These are phyloP conservation scores for Psilocybe cubensis DNA, from an alignment of 768 basidiomycete species.

Conservation along the genomic window DNA sequence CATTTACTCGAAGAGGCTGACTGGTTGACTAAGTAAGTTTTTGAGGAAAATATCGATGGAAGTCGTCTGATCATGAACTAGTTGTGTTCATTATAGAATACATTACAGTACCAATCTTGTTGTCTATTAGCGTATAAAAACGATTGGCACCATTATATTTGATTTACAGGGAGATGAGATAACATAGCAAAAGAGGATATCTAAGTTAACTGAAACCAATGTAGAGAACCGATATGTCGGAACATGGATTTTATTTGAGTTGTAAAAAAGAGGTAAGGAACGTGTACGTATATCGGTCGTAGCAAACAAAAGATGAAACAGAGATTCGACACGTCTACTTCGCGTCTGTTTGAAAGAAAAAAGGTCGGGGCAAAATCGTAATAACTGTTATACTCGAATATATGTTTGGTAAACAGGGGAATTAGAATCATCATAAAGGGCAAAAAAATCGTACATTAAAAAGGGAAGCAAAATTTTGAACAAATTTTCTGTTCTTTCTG, in stretches of 20 bases:
- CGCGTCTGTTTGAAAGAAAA: slow-evolving; percentile 14
- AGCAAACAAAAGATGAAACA: not conserved
- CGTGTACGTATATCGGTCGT: slow-evolving; percentile 18
- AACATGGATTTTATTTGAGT: not conserved
- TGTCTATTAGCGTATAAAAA: no score
- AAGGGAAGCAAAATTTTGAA: not conserved
- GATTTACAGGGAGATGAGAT: no score
- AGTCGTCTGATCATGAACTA: no score
- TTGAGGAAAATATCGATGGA: no score
- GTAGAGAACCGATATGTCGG: slow-evolving; percentile 6
- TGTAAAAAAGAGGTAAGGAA: slow-evolving; percentile 21
- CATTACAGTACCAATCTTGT: no score
- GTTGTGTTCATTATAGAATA: no score
- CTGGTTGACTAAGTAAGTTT: no score
- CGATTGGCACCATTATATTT: no score
- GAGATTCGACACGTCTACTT: slow-evolving; percentile 20
- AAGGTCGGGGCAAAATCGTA: slow-evolving; percentile 18
- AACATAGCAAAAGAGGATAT: no score
- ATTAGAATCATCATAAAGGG: slow-evolving; percentile 10
- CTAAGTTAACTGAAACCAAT: no score
- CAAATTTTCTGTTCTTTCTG: slow-evolving; percentile 1
- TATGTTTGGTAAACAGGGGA: not conserved
- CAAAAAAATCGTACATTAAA: slow-evolving; percentile 11
- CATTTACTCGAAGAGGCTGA: not conserved
- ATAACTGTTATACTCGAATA: slow-evolving; percentile 6